A percentile compares a stretch with the other conserved stretches of the same genome.
Conservation (phyloP, 1,139 yeast genomes). For the Pichia sorboxylosa region DNA sequence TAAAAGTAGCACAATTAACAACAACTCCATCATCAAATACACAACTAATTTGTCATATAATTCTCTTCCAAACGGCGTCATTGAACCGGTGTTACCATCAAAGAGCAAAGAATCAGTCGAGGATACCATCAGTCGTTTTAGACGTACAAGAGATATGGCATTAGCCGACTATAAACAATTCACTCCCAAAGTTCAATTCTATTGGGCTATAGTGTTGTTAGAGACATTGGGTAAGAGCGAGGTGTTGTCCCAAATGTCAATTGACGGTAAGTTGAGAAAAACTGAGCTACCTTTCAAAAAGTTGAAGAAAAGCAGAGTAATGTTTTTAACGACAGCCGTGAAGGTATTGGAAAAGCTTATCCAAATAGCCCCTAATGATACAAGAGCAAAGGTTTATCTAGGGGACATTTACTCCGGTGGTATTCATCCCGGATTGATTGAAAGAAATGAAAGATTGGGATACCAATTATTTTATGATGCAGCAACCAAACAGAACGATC, state of each 20-base stretch:
- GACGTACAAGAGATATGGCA: constrained; percentile 22
- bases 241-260: constrained; percentile 31
- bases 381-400: constrained; percentile 40
- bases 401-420: constrained; percentile 54
- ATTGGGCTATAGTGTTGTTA: constrained; percentile 39
- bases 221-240: constrained; percentile 31
- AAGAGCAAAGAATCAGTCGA: constrained; percentile 20
- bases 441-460: constrained; percentile 46
- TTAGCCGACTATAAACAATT: constrained; percentile 26
- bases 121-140: constrained; percentile 18
- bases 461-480: constrained; percentile 46
- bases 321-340: constrained; percentile 44
- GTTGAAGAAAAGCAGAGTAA: constrained; percentile 38
- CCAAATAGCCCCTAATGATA: constrained; percentile 30
- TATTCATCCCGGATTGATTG: constrained; percentile 35
- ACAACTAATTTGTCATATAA: constrained; percentile 14
- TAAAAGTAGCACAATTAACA: no score
- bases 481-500: constrained; percentile 38
- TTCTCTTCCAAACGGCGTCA: constrained; percentile 16
- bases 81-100: constrained; percentile 23
- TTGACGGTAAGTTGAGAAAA: constrained; percentile 31
- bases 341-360: constrained; percentile 42
- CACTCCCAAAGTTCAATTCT: constrained; percentile 34
- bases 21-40: constrained; percentile 11
- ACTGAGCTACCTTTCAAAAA: constrained; percentile 31